Evolutionary conservation across 2,329 filamentous ascomycete genomes (phyloP).

Genomic region (Fusarium euwallaceae): DNA sequence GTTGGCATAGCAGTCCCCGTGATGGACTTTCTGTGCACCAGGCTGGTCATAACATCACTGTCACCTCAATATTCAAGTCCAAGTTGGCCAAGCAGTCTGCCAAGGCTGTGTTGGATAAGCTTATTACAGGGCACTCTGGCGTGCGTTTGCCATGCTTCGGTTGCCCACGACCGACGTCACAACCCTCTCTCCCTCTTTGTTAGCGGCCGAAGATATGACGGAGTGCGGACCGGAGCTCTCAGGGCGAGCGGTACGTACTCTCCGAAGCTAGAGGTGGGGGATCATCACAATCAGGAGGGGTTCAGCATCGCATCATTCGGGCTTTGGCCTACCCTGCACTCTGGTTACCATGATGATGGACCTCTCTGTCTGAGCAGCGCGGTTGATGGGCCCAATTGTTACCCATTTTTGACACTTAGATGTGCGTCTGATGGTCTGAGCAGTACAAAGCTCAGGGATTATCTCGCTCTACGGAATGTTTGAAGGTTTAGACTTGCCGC

Average conservation of each 20-base stretch:
- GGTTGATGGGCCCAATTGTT: neutral
- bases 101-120: constrained; percentile 31
- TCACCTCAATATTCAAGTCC: neutral
- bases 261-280: constrained; percentile 35
- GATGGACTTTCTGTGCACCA: neutral
- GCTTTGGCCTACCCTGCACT: constrained; percentile 21
- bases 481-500: neutral
- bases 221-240: neutral
- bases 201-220: neutral
- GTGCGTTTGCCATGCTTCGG: neutral
- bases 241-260: neutral
- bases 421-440: neutral
- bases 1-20: neutral
- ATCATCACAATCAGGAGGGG: constrained; percentile 38
- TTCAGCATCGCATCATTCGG: constrained; percentile 1
- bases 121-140: constrained; percentile 32
- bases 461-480: neutral
- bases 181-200: neutral
- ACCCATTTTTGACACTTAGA: neutral
- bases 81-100: constrained; percentile 11
- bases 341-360: neutral
- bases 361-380: neutral
- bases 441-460: neutral
- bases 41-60: neutral
- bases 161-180: constrained; percentile 35